These are phyloP conservation scores for Coniochaeta sp. DNA, from an alignment of 2,329 filamentous ascomycete genomes.

Conservation along the genomic window DNA sequence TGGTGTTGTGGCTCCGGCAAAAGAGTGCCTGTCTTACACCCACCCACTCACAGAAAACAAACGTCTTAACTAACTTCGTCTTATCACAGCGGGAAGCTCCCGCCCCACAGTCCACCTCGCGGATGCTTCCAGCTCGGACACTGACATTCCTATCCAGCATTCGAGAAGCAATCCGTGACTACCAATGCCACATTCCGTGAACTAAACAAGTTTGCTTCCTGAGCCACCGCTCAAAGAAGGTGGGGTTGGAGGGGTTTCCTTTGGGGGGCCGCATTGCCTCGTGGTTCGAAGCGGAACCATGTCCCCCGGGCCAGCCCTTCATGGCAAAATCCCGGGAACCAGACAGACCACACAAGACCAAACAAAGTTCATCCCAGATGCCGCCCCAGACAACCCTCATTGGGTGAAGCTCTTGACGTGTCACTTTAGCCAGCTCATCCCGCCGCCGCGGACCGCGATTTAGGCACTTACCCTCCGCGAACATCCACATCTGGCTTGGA, in stretches of 20 bases:
- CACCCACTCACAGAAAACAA: too few species aligned
- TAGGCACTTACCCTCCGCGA: not conserved
- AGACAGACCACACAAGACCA: not conserved
- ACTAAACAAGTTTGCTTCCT: not conserved
- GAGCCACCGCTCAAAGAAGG: not conserved
- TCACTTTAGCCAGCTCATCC: not conserved
- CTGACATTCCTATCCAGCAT: not conserved
- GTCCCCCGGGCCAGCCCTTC: not conserved
- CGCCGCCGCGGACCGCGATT: not conserved
- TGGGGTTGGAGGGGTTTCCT: not conserved
- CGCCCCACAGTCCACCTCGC: not conserved
- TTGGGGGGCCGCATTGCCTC: not conserved
- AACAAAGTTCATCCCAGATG: not conserved
- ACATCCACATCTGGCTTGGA: not conserved
- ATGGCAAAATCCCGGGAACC: not conserved
- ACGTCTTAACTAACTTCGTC: too few species aligned
- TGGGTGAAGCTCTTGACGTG: not conserved
- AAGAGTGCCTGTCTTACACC: not conserved
- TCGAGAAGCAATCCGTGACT: not conserved
- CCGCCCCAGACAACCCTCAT: not conserved
- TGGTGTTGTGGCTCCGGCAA: not conserved
- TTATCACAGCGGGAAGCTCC: not conserved
- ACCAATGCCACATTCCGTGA: not conserved
- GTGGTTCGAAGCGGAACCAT: not conserved
- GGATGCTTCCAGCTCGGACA: not conserved